Percentiles rank a stretch among this genome's conserved stretches.
Conservation (phyloP, 2,329 filamentous ascomycete genomes). For the Lecanicillium sp. region DNA sequence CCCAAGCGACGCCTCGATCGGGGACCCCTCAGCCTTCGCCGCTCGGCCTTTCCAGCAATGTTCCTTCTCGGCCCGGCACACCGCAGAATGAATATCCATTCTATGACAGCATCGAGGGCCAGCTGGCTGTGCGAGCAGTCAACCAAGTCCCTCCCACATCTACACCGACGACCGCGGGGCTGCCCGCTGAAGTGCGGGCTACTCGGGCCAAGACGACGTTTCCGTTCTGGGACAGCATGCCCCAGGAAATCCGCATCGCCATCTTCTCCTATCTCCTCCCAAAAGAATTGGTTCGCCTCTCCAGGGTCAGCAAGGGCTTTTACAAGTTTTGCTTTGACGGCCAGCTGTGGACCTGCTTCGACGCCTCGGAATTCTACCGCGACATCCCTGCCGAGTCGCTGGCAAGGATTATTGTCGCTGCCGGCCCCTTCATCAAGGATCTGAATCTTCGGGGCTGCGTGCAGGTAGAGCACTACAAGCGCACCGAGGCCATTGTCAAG, state of each 20-base stretch:
- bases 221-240: slow-evolving; percentile 75
- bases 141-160: slow-evolving; percentile 35
- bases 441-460: slow-evolving; percentile 88
- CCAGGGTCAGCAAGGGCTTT: slow-evolving; percentile 70
- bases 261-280: slow-evolving; percentile 71
- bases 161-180: slow-evolving; percentile 42
- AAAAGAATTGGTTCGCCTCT: slow-evolving; percentile 72
- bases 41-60: slow-evolving; percentile 26
- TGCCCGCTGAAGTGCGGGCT: slow-evolving; percentile 52
- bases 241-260: slow-evolving; percentile 71
- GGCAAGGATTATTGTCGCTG: slow-evolving; percentile 74
- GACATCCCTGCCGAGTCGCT: slow-evolving; percentile 79
- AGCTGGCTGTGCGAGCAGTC: slow-evolving; percentile 47
- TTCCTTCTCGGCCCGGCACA: slow-evolving; percentile 30
- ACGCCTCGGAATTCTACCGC: slow-evolving; percentile 79
- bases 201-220: slow-evolving; percentile 24
- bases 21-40: slow-evolving; percentile 32
- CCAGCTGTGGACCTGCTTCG: slow-evolving; percentile 81
- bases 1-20: slow-evolving; percentile 19
- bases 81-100: slow-evolving; percentile 32
- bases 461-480: slow-evolving; percentile 77
- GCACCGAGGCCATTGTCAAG: slow-evolving; percentile 68
- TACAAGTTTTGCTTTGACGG: slow-evolving; percentile 85
- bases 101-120: slow-evolving; percentile 35
- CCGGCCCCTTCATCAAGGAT: slow-evolving; percentile 84